Evolutionary conservation across 2,329 filamentous ascomycete genomes (phyloP).

Genomic region (Pseudohalonectria lignicola): DNA sequence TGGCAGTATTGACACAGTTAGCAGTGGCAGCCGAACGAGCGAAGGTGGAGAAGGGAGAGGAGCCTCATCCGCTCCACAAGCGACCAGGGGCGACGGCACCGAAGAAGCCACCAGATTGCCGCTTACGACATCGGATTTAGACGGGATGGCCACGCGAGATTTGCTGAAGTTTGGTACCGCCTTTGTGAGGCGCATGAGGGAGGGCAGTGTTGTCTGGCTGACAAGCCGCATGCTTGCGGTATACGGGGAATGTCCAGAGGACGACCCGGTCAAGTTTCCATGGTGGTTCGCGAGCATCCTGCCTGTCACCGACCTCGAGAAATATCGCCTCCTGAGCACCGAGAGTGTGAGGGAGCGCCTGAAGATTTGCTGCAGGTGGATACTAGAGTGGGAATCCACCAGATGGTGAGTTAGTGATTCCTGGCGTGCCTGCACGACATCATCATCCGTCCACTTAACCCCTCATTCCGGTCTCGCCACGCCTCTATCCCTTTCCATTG

Average conservation of each 20-base stretch:
- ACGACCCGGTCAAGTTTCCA: slow-evolving; percentile 66
- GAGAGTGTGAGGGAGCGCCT: slow-evolving; percentile 69
- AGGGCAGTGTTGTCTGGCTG: slow-evolving; percentile 62
- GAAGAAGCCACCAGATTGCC: not conserved
- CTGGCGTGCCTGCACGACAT: too few relatives aligned
- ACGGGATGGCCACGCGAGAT: slow-evolving; percentile 56
- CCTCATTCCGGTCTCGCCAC: too few relatives aligned
- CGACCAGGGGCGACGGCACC: not conserved
- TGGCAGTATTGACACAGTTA: too few relatives aligned
- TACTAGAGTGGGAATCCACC: slow-evolving; percentile 52
- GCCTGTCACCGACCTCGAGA: slow-evolving; percentile 66
- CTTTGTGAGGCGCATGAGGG: slow-evolving; percentile 61
- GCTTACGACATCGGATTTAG: slow-evolving; percentile 23
- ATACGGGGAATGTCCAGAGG: slow-evolving; percentile 62
- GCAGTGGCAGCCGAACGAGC: not conserved
- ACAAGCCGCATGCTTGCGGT: slow-evolving; percentile 59
- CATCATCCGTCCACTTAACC: too few relatives aligned
- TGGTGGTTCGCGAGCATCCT: slow-evolving; percentile 86
- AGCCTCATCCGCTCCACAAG: not conserved
- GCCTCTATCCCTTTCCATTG: too few relatives aligned
- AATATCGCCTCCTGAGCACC: slow-evolving; percentile 63
- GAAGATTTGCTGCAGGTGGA: slow-evolving; percentile 76
- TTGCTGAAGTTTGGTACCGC: slow-evolving; percentile 54
- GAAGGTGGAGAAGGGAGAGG: not conserved
- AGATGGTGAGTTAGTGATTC: slow-evolving; percentile 3